Percentiles rank a stretch among this genome's conserved stretches.
Conservation (phyloP, 768 basidiomycete genomes). For the Lentinula lateritia region DNA sequence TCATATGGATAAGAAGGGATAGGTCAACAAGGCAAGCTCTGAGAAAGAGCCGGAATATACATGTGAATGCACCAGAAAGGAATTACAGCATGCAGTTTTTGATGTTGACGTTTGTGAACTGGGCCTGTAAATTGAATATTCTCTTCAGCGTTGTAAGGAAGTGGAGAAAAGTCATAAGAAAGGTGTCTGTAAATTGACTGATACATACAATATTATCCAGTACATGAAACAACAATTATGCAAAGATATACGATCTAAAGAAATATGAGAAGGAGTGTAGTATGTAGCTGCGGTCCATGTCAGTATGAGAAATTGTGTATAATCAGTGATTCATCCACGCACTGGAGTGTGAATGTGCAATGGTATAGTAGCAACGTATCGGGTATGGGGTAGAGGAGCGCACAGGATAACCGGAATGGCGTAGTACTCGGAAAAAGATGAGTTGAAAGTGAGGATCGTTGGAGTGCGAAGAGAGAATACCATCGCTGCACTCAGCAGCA, state of each 20-base stretch:
- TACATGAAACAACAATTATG: slow-evolving; percentile 25
- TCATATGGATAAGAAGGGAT: slow-evolving; percentile 3
- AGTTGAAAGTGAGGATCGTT: background rate
- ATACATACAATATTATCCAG: slow-evolving; percentile 30
- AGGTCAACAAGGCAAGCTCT: background rate
- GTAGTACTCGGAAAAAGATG: background rate
- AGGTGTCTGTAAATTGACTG: slow-evolving; percentile 5
- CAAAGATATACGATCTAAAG: slow-evolving; percentile 13
- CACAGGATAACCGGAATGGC: background rate
- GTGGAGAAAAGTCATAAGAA: background rate
- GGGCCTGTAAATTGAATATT: background rate
- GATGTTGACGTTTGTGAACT: background rate
- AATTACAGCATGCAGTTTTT: background rate
- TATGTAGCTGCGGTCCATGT: background rate
- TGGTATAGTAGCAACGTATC: slow-evolving; percentile 29
- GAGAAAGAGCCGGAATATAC: background rate
- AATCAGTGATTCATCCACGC: slow-evolving; percentile 11
- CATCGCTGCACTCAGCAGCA: slow-evolving; percentile 50
- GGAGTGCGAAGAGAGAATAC: background rate
- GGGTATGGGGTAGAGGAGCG: slow-evolving; percentile 27
- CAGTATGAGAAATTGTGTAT: slow-evolving; percentile 8
- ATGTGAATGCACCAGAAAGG: background rate
- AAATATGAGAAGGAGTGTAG: slow-evolving; percentile 10
- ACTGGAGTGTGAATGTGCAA: slow-evolving; percentile 19
- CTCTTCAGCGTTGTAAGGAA: background rate